These are phyloP conservation scores for Sporothrix curviconia DNA, from an alignment of 2,329 filamentous ascomycete species.

Conservation along the genomic window DNA sequence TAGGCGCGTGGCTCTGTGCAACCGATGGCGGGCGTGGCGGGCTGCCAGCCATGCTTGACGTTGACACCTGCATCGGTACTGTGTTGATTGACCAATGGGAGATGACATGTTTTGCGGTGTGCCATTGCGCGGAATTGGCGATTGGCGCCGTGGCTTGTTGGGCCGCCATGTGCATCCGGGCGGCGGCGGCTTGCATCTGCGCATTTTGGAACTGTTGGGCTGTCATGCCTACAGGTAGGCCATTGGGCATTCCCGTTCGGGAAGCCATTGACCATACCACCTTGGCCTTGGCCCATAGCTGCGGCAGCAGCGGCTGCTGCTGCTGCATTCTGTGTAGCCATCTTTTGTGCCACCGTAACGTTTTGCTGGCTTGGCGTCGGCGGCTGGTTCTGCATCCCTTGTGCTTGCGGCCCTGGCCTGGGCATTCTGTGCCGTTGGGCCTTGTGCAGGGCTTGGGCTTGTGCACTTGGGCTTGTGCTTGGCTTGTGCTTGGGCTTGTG, in stretches of 20 bases:
- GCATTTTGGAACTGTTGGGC: constrained; percentile 29
- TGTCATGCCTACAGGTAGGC: constrained; percentile 30
- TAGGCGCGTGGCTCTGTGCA: constrained; percentile 50
- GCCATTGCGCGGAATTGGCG: constrained; percentile 58
- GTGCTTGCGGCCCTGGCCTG: constrained; percentile 21
- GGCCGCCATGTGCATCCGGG: constrained; percentile 51
- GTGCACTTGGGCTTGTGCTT: constrained; percentile 2
- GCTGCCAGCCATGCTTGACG: constrained; percentile 62
- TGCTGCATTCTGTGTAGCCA: constrained; percentile 9
- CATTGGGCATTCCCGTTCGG: too few relatives aligned
- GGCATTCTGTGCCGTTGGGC: constrained; percentile 26
- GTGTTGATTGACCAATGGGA: constrained; percentile 56
- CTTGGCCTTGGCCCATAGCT: constrained; percentile 35
- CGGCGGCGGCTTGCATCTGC: constrained; percentile 39
- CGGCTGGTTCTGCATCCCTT: constrained; percentile 19
- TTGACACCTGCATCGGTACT: constrained; percentile 58
- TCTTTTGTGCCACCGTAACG: constrained; percentile 25
- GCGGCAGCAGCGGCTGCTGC: constrained; percentile 28
- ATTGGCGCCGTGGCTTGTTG: constrained; percentile 50
- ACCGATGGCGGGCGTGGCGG: constrained; percentile 61
- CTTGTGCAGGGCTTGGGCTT: too few relatives aligned
- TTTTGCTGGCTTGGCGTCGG: constrained; percentile 11
- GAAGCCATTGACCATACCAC: constrained; percentile 38
- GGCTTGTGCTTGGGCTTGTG: constrained; percentile 26
- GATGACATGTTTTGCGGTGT: constrained; percentile 61